Evolutionary conservation across 2,329 filamentous ascomycete genomes (phyloP), one percentile per base, ranked within the genome.

Genomic region (Colletotrichum scovillei): DNA sequence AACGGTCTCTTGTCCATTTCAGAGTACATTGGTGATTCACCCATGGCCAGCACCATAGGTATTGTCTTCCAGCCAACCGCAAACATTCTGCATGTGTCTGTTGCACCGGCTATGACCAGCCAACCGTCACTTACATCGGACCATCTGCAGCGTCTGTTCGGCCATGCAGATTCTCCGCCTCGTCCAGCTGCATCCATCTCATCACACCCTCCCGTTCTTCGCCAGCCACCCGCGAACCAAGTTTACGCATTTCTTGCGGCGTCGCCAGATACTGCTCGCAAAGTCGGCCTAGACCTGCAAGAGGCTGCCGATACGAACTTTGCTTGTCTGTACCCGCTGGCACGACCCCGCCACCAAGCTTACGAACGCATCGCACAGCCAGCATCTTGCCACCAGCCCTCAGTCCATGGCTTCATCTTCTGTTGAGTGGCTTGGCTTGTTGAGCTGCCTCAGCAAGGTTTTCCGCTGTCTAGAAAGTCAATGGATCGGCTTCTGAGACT

Each of bases 211-310:
- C 69, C 14, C 69, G 22, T 14, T 11, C 16, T 26, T 35, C 55
- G 42, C 59, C 70, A 69, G 58, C 66, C 70, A 59, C 66, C 70
- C 53, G 24, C 52, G 24, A 42, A 42, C 58, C 49, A 62, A 53
- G 42, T 58, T 16, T 60, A 49, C 19, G 30, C 32, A 22, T 57
- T 46, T 32, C 26, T 32, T 69, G 70, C 66, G 69, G 59, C 26
- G 22, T 56, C 35, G 46, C 46, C 32, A 38, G 26, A 55, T 69
- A 28, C 55, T 65, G 32, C 38, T 55, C 42, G 24, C 53, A 42
- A 59, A 56, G 16, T 12, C 42, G n/a, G 32, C 24, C 56, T 42
- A 70, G 52, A 46, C 52, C 49, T 35, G 49, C 58, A 73, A 16
- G 30, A 49, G 22, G 28, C 35, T 52, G 60, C 67, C 56, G 60